A percentile compares a stretch with the other conserved stretches of the same genome.
Evolutionary conservation across 192 early-diverging fungal genomes (phyloP).

Genomic region (Podila clonocystis): DNA sequence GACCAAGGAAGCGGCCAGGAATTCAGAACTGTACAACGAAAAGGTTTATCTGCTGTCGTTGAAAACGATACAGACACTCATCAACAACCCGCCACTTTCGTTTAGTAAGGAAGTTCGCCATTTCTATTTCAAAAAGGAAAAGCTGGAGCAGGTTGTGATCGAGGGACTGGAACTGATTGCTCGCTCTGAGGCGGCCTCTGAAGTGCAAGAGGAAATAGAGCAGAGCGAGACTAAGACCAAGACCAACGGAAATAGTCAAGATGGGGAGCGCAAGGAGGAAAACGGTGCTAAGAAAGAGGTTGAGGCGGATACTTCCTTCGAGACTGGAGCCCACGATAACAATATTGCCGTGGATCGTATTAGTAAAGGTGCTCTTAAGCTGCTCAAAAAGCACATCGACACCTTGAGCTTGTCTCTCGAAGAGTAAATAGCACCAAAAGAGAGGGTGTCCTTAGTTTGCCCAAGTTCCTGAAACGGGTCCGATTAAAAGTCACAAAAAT

Average conservation of each 20-base stretch:
- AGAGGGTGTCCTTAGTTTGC: no score
- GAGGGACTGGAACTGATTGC: constrained; percentile 46
- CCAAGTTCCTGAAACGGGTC: no score
- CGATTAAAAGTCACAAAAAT: no score
- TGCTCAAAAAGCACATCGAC: constrained; percentile 50
- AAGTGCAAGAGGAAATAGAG: not conserved
- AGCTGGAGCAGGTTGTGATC: constrained; percentile 46
- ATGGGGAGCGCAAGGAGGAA: not conserved
- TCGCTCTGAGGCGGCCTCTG: constrained; percentile 15
- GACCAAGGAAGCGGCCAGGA: constrained; percentile 56
- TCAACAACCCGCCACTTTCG: constrained; percentile 41
- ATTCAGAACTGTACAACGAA: constrained; percentile 65
- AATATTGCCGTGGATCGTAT: constrained; percentile 8
- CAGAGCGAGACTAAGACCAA: not conserved
- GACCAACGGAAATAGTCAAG: not conserved
- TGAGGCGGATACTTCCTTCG: not conserved
- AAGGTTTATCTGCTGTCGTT: constrained; percentile 63
- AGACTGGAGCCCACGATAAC: not conserved
- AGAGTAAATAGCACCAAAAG: constrained; percentile 19
- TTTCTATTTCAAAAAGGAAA: constrained; percentile 32
- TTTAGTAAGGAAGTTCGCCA: constrained; percentile 36
- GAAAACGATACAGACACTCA: constrained; percentile 42
- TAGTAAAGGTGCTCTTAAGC: constrained; percentile 50
- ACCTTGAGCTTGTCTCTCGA: constrained; percentile 31
- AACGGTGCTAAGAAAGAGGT: not conserved